Base-by-base conservation (phyloP, 306 rosid species). In the Cucumis sativus region DNA sequence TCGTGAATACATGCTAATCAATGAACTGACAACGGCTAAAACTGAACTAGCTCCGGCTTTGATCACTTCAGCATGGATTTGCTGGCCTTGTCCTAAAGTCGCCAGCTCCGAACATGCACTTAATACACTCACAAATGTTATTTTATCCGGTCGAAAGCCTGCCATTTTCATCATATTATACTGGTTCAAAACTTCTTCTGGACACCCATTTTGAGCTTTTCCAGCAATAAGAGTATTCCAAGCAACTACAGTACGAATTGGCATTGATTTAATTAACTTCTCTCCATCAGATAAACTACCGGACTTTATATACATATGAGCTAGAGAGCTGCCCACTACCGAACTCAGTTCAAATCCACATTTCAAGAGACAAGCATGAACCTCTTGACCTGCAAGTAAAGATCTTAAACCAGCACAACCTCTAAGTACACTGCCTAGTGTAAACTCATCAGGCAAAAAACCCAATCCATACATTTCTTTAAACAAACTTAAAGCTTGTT, bases 181-280 rank as follows among this genome's bases (percentile, higher is more conserved):
- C 80, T 87, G 89, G 60, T 84, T 88, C 73, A 94, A 10, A 78
- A 91, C 97, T 79, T 80, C 92, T 71, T 84, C 90, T 18, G 85
- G 78, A 23, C 55, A 62, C 76, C 95, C 89, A 66, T 87, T 87
- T 63, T 89, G 97, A 59, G 96, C 90, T 85, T 92, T 95, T 63
- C 98, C 98, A 0, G 96, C 95, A 77, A 92, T 90, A 66, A 92
- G 93, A 8, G 96, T 92, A 87, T 95, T 95, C 98, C 98, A 92
- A 83, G 93, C 93, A 86, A 95, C 91, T 74, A 95, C 83, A 84
- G 85, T 95, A 69, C 85, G 82, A 78, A 51, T 67, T 0, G 95
- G 95, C 97, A 95, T 87, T 39, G 79, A 83, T 75, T 68, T 84
- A 66, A 95, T 90, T 58, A 87, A 84, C 54, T 83, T 83, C 78